Evolutionary conservation across 1,284 basidiomycete genomes (phyloP), one percentile per base, ranked within the genome.

Genomic region (Cutaneotrichosporon sp.): DNA sequence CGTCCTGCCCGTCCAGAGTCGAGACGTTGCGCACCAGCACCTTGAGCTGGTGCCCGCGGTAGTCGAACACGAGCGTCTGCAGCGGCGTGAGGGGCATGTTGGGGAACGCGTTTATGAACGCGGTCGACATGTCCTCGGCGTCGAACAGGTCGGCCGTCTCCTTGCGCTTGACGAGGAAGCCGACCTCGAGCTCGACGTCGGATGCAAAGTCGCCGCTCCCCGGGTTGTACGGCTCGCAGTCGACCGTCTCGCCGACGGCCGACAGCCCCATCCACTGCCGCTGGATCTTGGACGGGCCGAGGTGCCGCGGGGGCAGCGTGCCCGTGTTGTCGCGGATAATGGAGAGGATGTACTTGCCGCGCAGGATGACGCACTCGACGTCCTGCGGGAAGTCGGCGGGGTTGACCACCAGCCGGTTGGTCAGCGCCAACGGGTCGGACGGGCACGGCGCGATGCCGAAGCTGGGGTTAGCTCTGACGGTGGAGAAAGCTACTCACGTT

Each of bases 261-360:
- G 92, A 92, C 14, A 94, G 83, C 6, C 88, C 88, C 42, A 95
- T 88, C 91, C 92, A 97, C 80, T 90, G 87, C 24, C 94, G 86
- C 27, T 78, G 77, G 54, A 73, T 70, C 65, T 78, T 78, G 25
- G 77, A 77, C 0, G 79, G 78, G 18, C 87, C 91, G 29, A 94
- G 83, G 13, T 82, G 79, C 8, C 88, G 86, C 3, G 84, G 84
- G 9, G 78, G 77, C 0, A 94, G 74, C 63, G 85, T 86, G 1
- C 86, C 85, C 1, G 90, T 89, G 64, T 87, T 86, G 70, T 94
- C 91, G 65, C 89, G 87, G 57, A 84, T 85, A 54, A 87, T 86
- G 13, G 91, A 93, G 54, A 90, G 70, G 14, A 89, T 82, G 72
- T 83, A 93, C 59, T 80, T 72, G 22, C 85, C 82, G 68, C 92